Conservation (phyloP, 2,329 filamentous ascomycete genomes). For the Aspergillus tanneri region DNA sequence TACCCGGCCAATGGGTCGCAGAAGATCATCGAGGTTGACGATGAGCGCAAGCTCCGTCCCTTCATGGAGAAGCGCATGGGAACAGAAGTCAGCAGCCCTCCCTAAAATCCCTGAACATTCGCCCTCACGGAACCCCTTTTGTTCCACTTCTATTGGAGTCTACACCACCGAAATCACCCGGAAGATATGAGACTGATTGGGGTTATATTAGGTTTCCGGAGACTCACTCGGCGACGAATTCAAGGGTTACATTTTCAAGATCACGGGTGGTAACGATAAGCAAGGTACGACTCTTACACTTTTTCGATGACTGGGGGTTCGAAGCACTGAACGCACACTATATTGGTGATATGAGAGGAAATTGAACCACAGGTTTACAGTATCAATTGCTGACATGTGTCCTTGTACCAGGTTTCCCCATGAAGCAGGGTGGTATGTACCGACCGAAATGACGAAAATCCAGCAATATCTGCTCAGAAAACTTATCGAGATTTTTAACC, state of each 20-base stretch:
- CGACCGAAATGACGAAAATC: conserved; percentile 28
- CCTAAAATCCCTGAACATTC: conserved; percentile 10
- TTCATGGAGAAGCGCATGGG: conserved; percentile 97
- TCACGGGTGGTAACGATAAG: conserved; percentile 99
- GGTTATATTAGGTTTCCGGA: conserved; percentile 67
- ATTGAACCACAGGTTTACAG: background rate
- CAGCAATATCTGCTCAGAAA: conserved; percentile 20
- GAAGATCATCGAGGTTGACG: conserved; percentile 98
- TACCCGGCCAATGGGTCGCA: conserved; percentile 99
- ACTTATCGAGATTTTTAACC: conserved; percentile 34
- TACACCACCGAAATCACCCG: conserved; percentile 11
- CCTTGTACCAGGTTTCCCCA: conserved; percentile 73
- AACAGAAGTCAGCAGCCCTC: conserved; percentile 48
- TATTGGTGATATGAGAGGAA: background rate
- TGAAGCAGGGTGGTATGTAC: conserved; percentile 88
- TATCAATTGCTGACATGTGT: conserved; percentile 26
- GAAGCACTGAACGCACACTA: background rate
- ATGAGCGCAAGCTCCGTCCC: conserved; percentile 98
- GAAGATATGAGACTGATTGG: conserved; percentile 34
- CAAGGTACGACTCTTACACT: conserved; percentile 58
- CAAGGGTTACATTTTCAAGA: conserved; percentile 99
- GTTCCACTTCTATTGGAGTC: background rate
- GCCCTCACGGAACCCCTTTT: conserved; percentile 8
- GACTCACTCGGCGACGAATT: conserved; percentile 98
- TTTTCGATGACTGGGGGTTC: background rate